A percentile compares a stretch with the other conserved stretches of the same genome.
Conservation (phyloP, 1,139 yeast species). For the Nadsonia starkeyi-henricii region DNA sequence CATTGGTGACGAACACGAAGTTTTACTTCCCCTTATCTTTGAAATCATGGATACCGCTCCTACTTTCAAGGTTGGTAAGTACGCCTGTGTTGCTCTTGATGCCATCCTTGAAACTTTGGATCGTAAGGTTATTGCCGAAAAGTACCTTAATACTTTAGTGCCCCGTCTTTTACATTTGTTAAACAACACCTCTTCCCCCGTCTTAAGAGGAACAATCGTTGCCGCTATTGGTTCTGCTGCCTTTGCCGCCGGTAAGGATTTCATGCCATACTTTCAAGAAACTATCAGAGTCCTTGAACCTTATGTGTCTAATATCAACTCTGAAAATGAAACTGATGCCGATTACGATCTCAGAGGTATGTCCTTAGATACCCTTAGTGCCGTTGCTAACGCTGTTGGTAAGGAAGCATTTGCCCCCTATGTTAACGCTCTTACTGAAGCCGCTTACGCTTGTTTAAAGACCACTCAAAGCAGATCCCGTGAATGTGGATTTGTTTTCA, state of each 20-base stretch:
- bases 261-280: slow-evolving; percentile 70
- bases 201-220: slow-evolving; percentile 76
- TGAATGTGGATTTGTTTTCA: slow-evolving; percentile 91
- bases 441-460: slow-evolving; percentile 69
- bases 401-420: slow-evolving; percentile 72
- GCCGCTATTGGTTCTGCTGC: slow-evolving; percentile 97
- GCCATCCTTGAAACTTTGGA: slow-evolving; percentile 85
- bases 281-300: slow-evolving; percentile 75
- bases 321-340: slow-evolving; percentile 21
- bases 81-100: slow-evolving; percentile 85
- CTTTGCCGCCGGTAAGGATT: slow-evolving; percentile 81
- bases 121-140: slow-evolving; percentile 61
- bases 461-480: slow-evolving; percentile 75
- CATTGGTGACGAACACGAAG: slow-evolving; percentile 70
- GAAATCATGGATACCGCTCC: slow-evolving; percentile 77
- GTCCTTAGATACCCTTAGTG: slow-evolving; percentile 84
- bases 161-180: slow-evolving; percentile 78
- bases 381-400: slow-evolving; percentile 95
- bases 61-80: slow-evolving; percentile 72
- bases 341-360: slow-evolving; percentile 55
- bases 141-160: slow-evolving; percentile 79
- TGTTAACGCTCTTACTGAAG: slow-evolving; percentile 80
- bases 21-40: slow-evolving; percentile 74
- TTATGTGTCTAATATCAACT: slow-evolving; percentile 33
- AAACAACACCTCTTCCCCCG: slow-evolving; percentile 43